Percentiles rank a stretch among this genome's conserved stretches.
Evolutionary conservation across 345 rosid genomes (phyloP).

Genomic region (Corchorus olitorius): DNA sequence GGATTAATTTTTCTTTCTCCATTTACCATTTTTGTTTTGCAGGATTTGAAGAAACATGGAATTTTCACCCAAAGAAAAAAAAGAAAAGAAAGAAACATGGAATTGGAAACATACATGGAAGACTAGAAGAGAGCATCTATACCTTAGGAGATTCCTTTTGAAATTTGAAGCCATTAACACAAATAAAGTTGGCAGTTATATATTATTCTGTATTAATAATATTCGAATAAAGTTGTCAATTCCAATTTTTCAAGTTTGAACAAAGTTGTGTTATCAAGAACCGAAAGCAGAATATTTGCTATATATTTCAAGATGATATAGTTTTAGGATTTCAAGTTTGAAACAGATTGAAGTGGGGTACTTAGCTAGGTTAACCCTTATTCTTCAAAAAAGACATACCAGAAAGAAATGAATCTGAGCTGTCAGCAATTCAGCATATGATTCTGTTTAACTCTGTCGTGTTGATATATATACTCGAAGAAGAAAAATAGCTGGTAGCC

Average conservation of each 20-base stretch:
- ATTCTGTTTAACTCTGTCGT: neutral
- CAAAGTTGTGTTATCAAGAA: neutral
- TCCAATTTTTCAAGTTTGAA: neutral
- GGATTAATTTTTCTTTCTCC: neutral
- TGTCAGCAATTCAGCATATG: too few relatives aligned
- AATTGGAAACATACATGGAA: neutral
- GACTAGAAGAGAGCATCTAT: neutral
- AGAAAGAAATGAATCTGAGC: too few relatives aligned
- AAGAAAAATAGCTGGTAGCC: neutral
- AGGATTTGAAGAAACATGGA: slow-evolving; percentile 23
- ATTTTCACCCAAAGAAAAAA: too few relatives aligned
- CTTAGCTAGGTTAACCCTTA: too few relatives aligned
- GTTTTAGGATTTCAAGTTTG: neutral
- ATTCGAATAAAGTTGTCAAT: neutral
- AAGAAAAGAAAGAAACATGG: too few relatives aligned
- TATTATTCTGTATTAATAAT: neutral
- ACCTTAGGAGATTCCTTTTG: neutral
- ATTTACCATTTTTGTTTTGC: neutral
- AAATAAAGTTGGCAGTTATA: neutral
- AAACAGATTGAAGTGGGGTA: too few relatives aligned
- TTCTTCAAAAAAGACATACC: too few relatives aligned
- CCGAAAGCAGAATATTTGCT: neutral
- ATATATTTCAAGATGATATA: neutral
- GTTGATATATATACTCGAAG: neutral
- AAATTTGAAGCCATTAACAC: neutral